Base-by-base conservation (phyloP, 78 protist species). In the Dictyostelium capitatum region DNA sequence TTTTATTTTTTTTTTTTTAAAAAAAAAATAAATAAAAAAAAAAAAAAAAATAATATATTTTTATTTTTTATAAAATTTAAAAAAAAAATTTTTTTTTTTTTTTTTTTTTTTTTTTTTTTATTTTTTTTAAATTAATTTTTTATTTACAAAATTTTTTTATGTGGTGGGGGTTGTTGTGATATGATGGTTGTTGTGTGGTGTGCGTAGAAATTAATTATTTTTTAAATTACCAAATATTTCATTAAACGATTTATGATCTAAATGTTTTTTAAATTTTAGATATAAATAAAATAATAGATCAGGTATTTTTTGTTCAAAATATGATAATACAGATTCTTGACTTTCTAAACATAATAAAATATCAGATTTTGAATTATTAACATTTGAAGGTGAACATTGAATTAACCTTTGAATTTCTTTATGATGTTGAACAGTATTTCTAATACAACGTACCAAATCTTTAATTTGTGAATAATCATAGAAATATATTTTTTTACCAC, bases 371-470 rank as follows among this genome's bases (percentile, higher is more conserved):
- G 43, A 37, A 59, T 59, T 20, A 53, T 53, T 53, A 53, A 15
- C 67, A n/a, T 19, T 57, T 62, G 72, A 62, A 7, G 72, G 43
- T 28, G 72, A 62, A 53, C 25, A 7, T n/a, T 28, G 28, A 3
- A 14, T 32, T 50, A 67, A 41, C 20, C 30, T 28, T 30, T 72
- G 56, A 50, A 84, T 37, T 47, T 84, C 83, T 47, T 84, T 79
- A 57, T 84, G 69, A 28, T 84, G 91, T 41, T 84, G 91, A 6
- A 59, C 59, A 7, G 72, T 56, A 46, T 84, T 84, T 74, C 91
- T 47, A 19, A 84, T 37, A 59, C 79, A 72, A 53, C 91, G 17
- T 53, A 84, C 47, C 6, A 84, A 50, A 46, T 84, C 91, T 47
- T 69, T 84, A 7, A 74, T 59, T 41, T 47, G 53, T 15, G 75